Evolutionary conservation across 2,329 filamentous ascomycete genomes (phyloP), one percentile per base, ranked within the genome.

Genomic region (Aspergillus melleus): DNA sequence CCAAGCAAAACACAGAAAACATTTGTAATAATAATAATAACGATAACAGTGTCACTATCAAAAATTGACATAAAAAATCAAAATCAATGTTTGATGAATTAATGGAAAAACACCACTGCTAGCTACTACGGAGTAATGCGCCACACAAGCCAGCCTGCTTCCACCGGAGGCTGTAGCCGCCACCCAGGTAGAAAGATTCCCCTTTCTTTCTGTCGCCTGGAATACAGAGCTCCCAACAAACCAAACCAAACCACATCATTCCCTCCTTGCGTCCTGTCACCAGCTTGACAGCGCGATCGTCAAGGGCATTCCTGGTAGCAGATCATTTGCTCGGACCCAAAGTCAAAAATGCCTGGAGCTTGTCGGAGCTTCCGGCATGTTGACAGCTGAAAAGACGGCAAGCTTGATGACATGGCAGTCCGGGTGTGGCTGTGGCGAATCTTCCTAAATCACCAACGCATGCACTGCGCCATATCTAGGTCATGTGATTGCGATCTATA

Each of bases 301-400:
- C 55, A 51, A 12, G 22, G n/a, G 30, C 24, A 39, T 24, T 14
- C 9, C 24, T 46, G 20, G 44, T 22, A 47, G 30, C 36, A 42
- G 36, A 44, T 19, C 20, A 55, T 30, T 12, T 8, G n/a, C 20
- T 44, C 54, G 14, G 20, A 30, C 6, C 26, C 26, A 16, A 16
- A 42, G 36, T 42, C 36, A 24, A 16, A 53, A 29, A 14, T 39
- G 52, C 6, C 46, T 20, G 32, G 54, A 59, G 42, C 47, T 49
- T 20, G 61, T 55, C 39, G 30, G 42, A 64, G 54, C 63, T 44
- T 61, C 59, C 61, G 57, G 60, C 22, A 39, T 26, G 49, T 60
- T 61, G 59, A 61, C 58, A 66, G 61, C 61, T 66, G 61, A 64
- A 51, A 24, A 24, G 49, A 54, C 47, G 12, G n/a, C 32, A 55